Percentiles rank a stretch among this genome's conserved stretches.
Conservation (phyloP, 495 filamentous ascomycete genomes). For the Oleoguttula mirabilis region DNA sequence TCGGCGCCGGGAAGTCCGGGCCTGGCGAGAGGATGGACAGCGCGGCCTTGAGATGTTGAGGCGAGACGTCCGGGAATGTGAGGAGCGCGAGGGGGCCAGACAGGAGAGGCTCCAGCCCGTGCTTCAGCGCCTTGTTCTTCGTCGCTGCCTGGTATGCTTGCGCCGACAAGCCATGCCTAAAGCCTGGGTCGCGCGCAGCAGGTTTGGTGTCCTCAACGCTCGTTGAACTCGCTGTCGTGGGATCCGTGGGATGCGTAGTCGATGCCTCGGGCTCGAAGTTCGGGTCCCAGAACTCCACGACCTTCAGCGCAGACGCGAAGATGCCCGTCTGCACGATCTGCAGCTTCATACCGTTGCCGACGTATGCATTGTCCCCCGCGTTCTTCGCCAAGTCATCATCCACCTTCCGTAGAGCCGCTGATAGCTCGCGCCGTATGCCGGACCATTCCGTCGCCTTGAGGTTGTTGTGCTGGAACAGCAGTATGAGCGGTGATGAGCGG, state of each 20-base stretch:
- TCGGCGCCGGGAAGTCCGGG: slow-evolving; percentile 63
- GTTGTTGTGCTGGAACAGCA: slow-evolving; percentile 97
- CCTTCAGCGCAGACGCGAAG: slow-evolving; percentile 67
- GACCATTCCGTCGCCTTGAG: slow-evolving; percentile 79
- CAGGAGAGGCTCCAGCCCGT: slow-evolving; percentile 62
- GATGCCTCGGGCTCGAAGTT: slow-evolving; percentile 14
- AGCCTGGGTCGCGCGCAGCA: slow-evolving; percentile 22
- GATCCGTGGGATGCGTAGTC: slow-evolving; percentile 21
- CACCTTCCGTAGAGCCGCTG: slow-evolving; percentile 52
- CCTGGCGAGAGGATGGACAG: slow-evolving; percentile 64
- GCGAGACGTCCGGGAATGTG: slow-evolving; percentile 71
- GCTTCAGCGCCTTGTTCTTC: slow-evolving; percentile 31
- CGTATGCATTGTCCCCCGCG: slow-evolving; percentile 32
- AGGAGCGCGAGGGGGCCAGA: slow-evolving; percentile 67
- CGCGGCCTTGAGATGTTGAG: slow-evolving; percentile 65
- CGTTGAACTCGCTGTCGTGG: slow-evolving; percentile 25
- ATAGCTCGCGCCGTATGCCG: slow-evolving; percentile 70
- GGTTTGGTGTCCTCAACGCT: slow-evolving; percentile 21
- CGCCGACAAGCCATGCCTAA: slow-evolving; percentile 66
- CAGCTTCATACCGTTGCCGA: slow-evolving; percentile 53
- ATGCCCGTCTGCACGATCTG: slow-evolving; percentile 80
- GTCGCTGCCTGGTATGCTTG: slow-evolving; percentile 48
- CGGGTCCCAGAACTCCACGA: slow-evolving; percentile 78
- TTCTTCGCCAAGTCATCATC: slow-evolving; percentile 40
- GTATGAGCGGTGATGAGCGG: slow-evolving; percentile 73